phyloP scores from a whole-genome alignment of 306 rosid species.

The Castanospermum australe region DNA sequence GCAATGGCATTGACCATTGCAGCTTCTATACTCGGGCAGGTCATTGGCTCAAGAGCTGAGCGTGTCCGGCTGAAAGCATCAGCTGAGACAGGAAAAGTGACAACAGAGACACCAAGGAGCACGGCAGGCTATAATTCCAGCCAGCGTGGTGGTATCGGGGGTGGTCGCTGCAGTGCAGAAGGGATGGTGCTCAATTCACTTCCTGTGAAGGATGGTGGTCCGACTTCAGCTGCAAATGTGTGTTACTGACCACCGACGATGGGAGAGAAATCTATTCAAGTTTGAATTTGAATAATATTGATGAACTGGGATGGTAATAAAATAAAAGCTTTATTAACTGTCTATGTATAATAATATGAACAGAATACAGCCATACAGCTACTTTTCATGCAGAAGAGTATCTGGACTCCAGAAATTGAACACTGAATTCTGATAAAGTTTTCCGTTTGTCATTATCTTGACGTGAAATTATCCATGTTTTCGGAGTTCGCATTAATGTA shows the following conservation, averaged over 20 bases:
- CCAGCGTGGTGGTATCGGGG: conserved; percentile 30
- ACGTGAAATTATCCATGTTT: background rate
- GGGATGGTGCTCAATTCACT: conserved; percentile 46
- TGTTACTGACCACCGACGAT: conserved; percentile 41
- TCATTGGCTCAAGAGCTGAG: conserved; percentile 84
- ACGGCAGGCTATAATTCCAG: conserved; percentile 13
- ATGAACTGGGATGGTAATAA: conserved; percentile 11
- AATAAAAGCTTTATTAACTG: conserved; percentile 11
- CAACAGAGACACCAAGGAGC: conserved; percentile 29
- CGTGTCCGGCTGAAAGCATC: conserved; percentile 58
- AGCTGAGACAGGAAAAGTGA: conserved; percentile 47
- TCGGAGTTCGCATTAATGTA: background rate
- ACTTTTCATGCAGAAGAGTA: conserved; percentile 9
- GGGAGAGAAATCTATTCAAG: conserved; percentile 19
- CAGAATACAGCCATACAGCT: conserved; percentile 3
- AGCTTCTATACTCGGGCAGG: conserved; percentile 80
- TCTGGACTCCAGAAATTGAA: background rate
- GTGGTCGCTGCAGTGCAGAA: conserved; percentile 47
- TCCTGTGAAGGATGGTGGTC: conserved; percentile 38
- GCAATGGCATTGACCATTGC: conserved; percentile 83
- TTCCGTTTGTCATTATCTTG: background rate
- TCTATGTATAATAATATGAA: conserved; percentile 11
- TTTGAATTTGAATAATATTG: conserved; percentile 12
- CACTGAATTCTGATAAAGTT: background rate
- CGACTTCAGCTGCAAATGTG: conserved; percentile 43